These are phyloP conservation scores for Salix viminalis DNA, from an alignment of 345 rosid species.

Conservation along the genomic window DNA sequence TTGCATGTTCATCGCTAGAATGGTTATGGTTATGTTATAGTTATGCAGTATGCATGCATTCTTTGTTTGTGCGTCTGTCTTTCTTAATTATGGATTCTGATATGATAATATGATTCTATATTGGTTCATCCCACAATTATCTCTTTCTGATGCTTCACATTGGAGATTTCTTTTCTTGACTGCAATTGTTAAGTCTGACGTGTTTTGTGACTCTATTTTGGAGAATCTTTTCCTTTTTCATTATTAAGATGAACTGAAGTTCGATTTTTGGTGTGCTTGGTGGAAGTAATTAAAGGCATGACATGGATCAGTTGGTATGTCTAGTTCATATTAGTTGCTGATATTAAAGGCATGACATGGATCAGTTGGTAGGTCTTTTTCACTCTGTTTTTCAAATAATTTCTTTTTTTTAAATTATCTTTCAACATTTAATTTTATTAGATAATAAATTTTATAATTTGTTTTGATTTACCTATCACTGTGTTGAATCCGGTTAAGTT, in stretches of 20 bases:
- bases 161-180: not conserved
- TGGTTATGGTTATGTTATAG: slow-evolving; percentile 24
- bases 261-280: not conserved
- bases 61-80: not conserved
- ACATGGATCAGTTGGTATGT: not conserved
- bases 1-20: not conserved
- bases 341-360: not conserved
- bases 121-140: not conserved
- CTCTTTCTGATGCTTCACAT: not conserved
- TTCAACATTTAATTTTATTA: too few relatives aligned
- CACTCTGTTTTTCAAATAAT: too few relatives aligned
- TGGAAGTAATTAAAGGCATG: not conserved
- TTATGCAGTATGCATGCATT: not conserved
- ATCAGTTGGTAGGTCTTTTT: too few relatives aligned
- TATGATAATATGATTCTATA: not conserved
- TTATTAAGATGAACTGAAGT: not conserved
- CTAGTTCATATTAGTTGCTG: not conserved
- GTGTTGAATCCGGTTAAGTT: too few relatives aligned
- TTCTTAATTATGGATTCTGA: not conserved
- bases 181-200: not conserved
- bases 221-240: not conserved
- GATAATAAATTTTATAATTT: too few relatives aligned
- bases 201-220: not conserved
- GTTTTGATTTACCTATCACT: too few relatives aligned
- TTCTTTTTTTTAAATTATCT: too few relatives aligned